Evolutionary conservation across 2,329 filamentous ascomycete genomes (phyloP), one percentile per base, ranked within the genome.

Genomic region (Botrytis paeoniae): DNA sequence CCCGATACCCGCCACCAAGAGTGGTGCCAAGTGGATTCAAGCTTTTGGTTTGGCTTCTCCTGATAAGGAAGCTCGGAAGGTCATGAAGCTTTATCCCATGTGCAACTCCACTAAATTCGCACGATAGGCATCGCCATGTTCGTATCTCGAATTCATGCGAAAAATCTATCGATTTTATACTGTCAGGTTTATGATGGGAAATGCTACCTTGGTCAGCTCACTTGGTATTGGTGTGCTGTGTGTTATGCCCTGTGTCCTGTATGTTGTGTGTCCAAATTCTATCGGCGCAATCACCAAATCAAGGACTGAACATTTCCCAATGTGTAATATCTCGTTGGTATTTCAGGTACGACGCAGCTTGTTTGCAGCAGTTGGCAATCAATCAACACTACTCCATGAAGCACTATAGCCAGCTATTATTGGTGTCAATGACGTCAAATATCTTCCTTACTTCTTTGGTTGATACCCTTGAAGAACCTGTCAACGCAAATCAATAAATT

Each of bases 31-130:
- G 43, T 51, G 41, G 41, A 64, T 32, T 70, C 32, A 48, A 70
- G 69, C 69, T 51, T 39, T 54, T 41, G 16, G 29, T 64, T 51
- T 70, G 32, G 35, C 43, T 48, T 39, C 59, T 39, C 25, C 69
- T 64, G 43, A 70, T 64, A 70, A 70, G 57, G 54, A 70, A 54
- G 64, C 45, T 68, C 64, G 41, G 39, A 63, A 29, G 64, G 64
- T 68, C 64, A 68, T 54, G 64, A 68, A 68, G 65, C 35, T 68
- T 9, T 41, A 41, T 57, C 29, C 48, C 65, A 10, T 39, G 69
- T 64, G 59, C 22, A 64, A 32, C 41, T 70, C 59, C 59, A 64
- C 69, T 32, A 62, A n/a, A 48, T 63, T 29, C 18, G 29, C 39
- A 45, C 62, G 54, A 39, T 70, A 70, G 39, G 32, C 54, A 29